phyloP scores from a whole-genome alignment of 495 filamentous ascomycete genomes.

The Aspergillus wentii region DNA sequence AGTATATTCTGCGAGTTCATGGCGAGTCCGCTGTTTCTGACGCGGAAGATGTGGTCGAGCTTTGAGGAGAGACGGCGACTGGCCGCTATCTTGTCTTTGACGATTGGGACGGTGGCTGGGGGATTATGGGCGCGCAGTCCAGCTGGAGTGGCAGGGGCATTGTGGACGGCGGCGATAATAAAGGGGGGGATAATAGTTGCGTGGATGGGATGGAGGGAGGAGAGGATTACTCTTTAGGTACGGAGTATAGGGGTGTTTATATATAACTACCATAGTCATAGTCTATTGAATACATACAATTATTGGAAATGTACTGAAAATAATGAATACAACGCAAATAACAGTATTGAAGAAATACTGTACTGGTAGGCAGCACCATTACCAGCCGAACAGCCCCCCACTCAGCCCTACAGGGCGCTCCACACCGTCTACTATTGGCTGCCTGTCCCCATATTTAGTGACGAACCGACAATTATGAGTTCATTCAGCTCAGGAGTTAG shows the following conservation, averaged over 20 bases:
- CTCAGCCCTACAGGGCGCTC: neutral
- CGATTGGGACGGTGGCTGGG: conserved; percentile 56
- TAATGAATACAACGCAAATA: too few species aligned
- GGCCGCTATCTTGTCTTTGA: conserved; percentile 51
- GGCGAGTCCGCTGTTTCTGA: conserved; percentile 46
- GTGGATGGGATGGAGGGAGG: conserved; percentile 50
- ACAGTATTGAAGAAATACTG: too few species aligned
- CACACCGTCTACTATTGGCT: too few species aligned
- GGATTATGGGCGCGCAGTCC: conserved; percentile 52
- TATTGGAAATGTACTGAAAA: too few species aligned
- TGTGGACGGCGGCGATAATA: conserved; percentile 57
- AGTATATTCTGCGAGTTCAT: conserved; percentile 60
- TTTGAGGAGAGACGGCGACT: conserved; percentile 54
- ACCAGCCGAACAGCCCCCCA: neutral
- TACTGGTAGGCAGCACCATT: neutral
- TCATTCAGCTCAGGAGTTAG: too few species aligned
- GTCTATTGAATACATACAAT: too few species aligned
- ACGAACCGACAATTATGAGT: too few species aligned
- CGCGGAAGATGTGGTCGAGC: conserved; percentile 52
- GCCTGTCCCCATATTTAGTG: too few species aligned
- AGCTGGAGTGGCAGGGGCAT: conserved; percentile 53
- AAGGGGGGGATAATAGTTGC: conserved; percentile 48
- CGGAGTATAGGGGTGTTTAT: too few species aligned
- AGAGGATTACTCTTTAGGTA: too few species aligned
- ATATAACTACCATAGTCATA: too few species aligned